Evolutionary conservation across 164 flowering plant genomes (phyloP).

Genomic region (Tinospora cordifolia): DNA sequence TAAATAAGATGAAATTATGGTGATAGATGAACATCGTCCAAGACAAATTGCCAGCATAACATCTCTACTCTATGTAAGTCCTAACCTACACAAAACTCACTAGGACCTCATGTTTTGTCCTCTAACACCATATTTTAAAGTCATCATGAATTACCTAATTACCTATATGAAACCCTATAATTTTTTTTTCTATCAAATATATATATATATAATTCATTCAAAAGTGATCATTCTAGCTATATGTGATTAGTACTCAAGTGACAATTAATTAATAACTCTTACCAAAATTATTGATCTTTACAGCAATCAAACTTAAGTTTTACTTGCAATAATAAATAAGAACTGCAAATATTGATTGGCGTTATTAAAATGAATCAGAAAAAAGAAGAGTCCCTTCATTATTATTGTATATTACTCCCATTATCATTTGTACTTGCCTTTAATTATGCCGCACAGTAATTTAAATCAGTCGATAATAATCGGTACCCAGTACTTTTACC

Average conservation of each 20-base stretch:
- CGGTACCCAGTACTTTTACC: neutral
- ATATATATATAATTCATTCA: neutral
- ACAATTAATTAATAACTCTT: too few species aligned
- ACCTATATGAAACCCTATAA: neutral
- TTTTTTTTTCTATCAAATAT: neutral
- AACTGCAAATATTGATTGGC: too few species aligned
- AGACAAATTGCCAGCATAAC: constrained; percentile 29
- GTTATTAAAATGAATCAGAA: too few species aligned
- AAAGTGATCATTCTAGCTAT: neutral
- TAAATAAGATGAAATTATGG: constrained; percentile 12
- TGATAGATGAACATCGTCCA: constrained; percentile 11
- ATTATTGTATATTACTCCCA: neutral
- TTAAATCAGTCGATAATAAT: neutral
- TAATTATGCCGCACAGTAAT: neutral
- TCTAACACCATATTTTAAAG: constrained; percentile 5
- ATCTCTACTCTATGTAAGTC: constrained; percentile 24
- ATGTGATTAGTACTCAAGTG: too few species aligned
- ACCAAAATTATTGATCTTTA: neutral
- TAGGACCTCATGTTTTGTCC: constrained; percentile 4
- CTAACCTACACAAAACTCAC: constrained; percentile 14
- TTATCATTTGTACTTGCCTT: neutral
- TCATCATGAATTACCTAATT: neutral
- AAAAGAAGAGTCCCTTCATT: neutral
- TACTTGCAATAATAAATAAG: neutral
- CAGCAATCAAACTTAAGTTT: neutral